Conservation (phyloP, 2,329 filamentous ascomycete species). For the Catunica adiposa region DNA sequence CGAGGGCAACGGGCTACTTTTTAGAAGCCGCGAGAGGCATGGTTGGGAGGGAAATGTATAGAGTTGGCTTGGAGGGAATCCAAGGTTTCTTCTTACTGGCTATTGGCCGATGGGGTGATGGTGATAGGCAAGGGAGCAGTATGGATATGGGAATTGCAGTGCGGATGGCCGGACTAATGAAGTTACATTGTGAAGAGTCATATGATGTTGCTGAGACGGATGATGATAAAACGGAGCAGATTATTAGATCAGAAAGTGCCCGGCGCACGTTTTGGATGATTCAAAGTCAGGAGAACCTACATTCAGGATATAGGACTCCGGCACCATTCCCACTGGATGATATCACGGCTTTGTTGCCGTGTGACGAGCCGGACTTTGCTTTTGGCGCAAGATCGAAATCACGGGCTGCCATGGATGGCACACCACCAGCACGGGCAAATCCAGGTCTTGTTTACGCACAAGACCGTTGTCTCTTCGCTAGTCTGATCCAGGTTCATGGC, state of each 20-base stretch:
- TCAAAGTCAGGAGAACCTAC: constrained; percentile 23
- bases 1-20: constrained; percentile 19
- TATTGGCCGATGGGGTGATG: constrained; percentile 22
- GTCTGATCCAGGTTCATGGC: constrained; percentile 23
- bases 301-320: constrained; percentile 22
- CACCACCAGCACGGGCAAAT: constrained; percentile 19
- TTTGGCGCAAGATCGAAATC: constrained; percentile 20
- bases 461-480: constrained; percentile 23
- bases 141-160: constrained; percentile 26
- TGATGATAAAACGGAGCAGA: constrained; percentile 17
- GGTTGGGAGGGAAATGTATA: constrained; percentile 20
- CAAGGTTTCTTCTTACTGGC: constrained; percentile 21
- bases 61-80: constrained; percentile 18
- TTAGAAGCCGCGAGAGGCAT: constrained; percentile 17
- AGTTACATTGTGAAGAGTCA: constrained; percentile 23
- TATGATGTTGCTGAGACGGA: constrained; percentile 19
- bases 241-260: constrained; percentile 22
- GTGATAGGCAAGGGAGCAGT: constrained; percentile 20
- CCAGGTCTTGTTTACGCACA: constrained; percentile 17
- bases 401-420: constrained; percentile 22
- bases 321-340: constrained; percentile 22
- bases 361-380: constrained; percentile 24
- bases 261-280: constrained; percentile 25
- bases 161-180: constrained; percentile 22
- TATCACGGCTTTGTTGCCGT: constrained; percentile 23